Evolutionary conservation across 1,284 basidiomycete genomes (phyloP).

Genomic region (Microbotryomycetes sp.): DNA sequence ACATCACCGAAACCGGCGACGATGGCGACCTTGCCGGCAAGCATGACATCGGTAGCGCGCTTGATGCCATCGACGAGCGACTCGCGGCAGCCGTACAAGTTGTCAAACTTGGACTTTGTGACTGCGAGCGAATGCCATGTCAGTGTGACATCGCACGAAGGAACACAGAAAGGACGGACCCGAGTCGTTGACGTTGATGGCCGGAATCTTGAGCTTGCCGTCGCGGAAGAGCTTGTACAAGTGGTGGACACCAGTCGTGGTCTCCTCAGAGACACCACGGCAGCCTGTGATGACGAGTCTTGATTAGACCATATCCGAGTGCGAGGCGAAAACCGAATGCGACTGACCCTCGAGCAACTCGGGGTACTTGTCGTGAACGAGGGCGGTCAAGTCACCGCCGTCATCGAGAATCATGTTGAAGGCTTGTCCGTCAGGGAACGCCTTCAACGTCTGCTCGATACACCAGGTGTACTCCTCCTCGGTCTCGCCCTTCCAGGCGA

Average conservation of each 20-base stretch:
- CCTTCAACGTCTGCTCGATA: slow-evolving; percentile 84
- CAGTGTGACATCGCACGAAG: not conserved
- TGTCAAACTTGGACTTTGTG: slow-evolving; percentile 97
- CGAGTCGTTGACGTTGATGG: slow-evolving; percentile 91
- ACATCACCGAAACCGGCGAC: slow-evolving; percentile 99
- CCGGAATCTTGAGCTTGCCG: slow-evolving; percentile 91
- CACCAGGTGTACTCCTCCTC: slow-evolving; percentile 99
- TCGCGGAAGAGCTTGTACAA: slow-evolving; percentile 96
- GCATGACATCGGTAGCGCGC: slow-evolving; percentile 99
- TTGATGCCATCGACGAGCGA: slow-evolving; percentile 99
- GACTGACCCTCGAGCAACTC: slow-evolving; percentile 66
- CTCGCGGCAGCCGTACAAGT: slow-evolving; percentile 91
- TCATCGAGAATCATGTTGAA: slow-evolving; percentile 99
- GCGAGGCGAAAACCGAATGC: not conserved
- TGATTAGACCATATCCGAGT: too few relatives aligned
- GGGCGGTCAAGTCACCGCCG: slow-evolving; percentile 90
- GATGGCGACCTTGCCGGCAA: slow-evolving; percentile 97
- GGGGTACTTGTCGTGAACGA: slow-evolving; percentile 95
- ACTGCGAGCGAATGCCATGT: slow-evolving; percentile 54
- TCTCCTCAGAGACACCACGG: slow-evolving; percentile 95
- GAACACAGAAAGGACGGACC: not conserved
- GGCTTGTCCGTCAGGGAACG: slow-evolving; percentile 59
- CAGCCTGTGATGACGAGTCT: slow-evolving; percentile 52
- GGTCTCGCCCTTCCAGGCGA: slow-evolving; percentile 99
- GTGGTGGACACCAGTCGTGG: slow-evolving; percentile 99